phyloP scores from a whole-genome alignment of 2,329 filamentous ascomycete species.

The Cordyceps fumosorosea region DNA sequence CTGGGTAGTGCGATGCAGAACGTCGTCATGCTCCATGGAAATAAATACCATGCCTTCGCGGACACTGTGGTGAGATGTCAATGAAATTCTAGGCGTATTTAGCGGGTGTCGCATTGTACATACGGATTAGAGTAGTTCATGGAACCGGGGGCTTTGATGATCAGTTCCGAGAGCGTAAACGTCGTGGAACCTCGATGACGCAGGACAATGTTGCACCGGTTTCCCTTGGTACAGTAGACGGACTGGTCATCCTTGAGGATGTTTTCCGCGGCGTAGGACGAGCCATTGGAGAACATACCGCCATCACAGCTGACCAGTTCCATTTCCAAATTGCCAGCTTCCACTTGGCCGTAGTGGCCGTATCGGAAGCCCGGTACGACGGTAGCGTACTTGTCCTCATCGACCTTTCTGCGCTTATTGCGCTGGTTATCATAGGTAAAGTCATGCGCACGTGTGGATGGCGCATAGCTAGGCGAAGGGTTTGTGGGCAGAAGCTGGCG shows the following conservation, averaged over 20 bases:
- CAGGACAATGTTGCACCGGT: conserved; percentile 79
- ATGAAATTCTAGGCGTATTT: neutral
- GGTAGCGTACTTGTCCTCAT: conserved; percentile 50
- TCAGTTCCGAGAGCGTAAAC: conserved; percentile 77
- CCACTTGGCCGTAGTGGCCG: conserved; percentile 80
- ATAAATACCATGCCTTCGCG: conserved; percentile 91
- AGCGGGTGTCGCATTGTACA: conserved; percentile 31
- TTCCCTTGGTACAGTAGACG: conserved; percentile 87
- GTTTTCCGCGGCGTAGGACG: conserved; percentile 66
- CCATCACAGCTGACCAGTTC: conserved; percentile 87
- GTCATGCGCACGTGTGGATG: conserved; percentile 31
- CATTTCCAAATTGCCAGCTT: conserved; percentile 74
- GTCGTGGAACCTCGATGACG: conserved; percentile 72
- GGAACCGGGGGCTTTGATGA: conserved; percentile 76
- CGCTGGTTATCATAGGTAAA: conserved; percentile 42
- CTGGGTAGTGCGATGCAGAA: conserved; percentile 63
- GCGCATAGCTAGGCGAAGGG: conserved; percentile 24
- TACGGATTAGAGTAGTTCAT: conserved; percentile 79
- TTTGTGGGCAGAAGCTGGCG: conserved; percentile 21
- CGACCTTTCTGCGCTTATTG: conserved; percentile 64
- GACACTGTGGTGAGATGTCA: conserved; percentile 47
- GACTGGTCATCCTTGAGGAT: conserved; percentile 74
- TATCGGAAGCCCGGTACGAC: conserved; percentile 62
- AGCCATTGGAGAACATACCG: conserved; percentile 59
- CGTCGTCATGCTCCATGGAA: conserved; percentile 73